Evolutionary conservation across 1,284 basidiomycete genomes (phyloP).

Genomic region (Fomes fomentarius): DNA sequence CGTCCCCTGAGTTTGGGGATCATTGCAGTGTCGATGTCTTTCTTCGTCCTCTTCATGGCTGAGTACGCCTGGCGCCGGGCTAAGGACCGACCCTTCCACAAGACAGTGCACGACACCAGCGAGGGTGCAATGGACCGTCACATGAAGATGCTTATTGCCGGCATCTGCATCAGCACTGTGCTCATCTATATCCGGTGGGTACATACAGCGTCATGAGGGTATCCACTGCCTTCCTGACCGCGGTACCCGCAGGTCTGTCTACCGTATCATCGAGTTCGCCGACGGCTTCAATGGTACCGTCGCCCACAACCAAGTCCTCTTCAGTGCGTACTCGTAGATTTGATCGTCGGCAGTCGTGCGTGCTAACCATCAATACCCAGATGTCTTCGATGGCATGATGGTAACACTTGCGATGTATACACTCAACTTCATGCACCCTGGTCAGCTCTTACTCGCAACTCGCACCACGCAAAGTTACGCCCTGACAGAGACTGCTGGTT

Average conservation of each 20-base stretch:
- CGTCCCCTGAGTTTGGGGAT: no score
- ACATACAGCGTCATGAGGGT: background rate
- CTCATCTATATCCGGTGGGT: constrained; percentile 20
- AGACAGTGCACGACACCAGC: background rate
- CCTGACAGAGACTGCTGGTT: background rate
- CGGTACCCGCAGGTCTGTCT: constrained; percentile 6
- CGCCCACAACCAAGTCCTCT: constrained; percentile 51
- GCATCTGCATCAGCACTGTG: constrained; percentile 12
- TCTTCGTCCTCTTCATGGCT: constrained; percentile 17
- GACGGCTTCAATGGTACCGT: constrained; percentile 54
- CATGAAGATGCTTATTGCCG: constrained; percentile 19
- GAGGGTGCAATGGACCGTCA: background rate
- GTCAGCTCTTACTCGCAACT: constrained; percentile 23
- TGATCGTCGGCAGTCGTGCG: background rate
- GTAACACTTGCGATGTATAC: constrained; percentile 55
- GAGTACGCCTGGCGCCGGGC: constrained; percentile 18
- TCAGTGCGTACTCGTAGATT: constrained; percentile 41
- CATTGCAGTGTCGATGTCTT: constrained; percentile 6
- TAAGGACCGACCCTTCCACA: constrained; percentile 16
- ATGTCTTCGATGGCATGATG: constrained; percentile 57
- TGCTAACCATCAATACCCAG: background rate
- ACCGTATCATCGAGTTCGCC: constrained; percentile 41
- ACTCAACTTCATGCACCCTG: constrained; percentile 58
- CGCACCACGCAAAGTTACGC: constrained; percentile 2
- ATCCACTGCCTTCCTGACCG: background rate